Conservation (phyloP, 2,329 filamentous ascomycete genomes). For the Cladophialophora immunda region DNA sequence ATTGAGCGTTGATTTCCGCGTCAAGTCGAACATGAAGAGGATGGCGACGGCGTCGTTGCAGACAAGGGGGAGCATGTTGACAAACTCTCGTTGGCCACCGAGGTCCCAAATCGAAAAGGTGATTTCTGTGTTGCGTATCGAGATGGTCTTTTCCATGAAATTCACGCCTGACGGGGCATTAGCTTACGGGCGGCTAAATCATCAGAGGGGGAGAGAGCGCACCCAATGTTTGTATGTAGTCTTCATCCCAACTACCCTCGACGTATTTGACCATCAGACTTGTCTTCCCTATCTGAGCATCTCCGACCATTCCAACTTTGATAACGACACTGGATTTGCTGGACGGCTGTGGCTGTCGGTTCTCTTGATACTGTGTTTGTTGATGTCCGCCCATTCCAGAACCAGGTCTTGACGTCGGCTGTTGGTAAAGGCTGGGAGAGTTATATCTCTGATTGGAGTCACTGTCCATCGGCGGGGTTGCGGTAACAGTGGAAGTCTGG, state of each 20-base stretch:
- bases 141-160: slow-evolving; percentile 99
- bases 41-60: slow-evolving; percentile 99
- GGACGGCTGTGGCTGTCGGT: slow-evolving; percentile 46
- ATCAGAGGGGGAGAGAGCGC: slow-evolving; percentile 41
- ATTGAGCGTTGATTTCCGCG: slow-evolving; percentile 96
- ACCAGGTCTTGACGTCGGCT: slow-evolving; percentile 56
- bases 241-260: slow-evolving; percentile 98
- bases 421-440: slow-evolving; percentile 53
- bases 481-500: slow-evolving; percentile 53
- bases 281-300: slow-evolving; percentile 98
- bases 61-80: slow-evolving; percentile 99
- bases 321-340: slow-evolving; percentile 80
- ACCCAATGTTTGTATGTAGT: slow-evolving; percentile 98
- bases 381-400: slow-evolving; percentile 58
- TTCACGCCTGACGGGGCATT: slow-evolving; percentile 76
- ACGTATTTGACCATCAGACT: slow-evolving; percentile 99
- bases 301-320: slow-evolving; percentile 99
- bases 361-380: slow-evolving; percentile 58
- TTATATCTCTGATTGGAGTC: slow-evolving; percentile 54
- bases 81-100: slow-evolving; percentile 96
- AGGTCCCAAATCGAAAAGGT: slow-evolving; percentile 99
- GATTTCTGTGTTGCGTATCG: slow-evolving; percentile 98
- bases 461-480: slow-evolving; percentile 57
- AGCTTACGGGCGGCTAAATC: not conserved
- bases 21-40: slow-evolving; percentile 99